Evolutionary conservation across 805 yeast genomes (phyloP).

Genomic region (Myxozyma kluyveri): DNA sequence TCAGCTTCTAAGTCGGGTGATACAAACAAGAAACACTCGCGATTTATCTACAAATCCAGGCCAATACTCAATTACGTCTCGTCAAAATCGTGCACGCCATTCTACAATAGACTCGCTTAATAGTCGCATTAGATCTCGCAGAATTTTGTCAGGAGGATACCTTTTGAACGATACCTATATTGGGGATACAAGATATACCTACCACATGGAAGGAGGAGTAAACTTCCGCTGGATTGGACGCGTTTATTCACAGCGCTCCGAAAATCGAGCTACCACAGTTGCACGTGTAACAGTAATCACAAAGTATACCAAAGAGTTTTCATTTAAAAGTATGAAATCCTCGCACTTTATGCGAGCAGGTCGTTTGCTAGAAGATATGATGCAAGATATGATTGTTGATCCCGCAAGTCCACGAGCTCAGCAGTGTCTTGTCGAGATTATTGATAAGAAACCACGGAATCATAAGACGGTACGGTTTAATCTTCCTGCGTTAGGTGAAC

Average conservation of each 20-base stretch:
- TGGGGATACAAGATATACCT: background rate
- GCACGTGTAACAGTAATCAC: constrained; percentile 77
- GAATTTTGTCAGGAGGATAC: background rate
- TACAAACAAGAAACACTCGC: too few species aligned
- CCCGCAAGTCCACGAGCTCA: too few species aligned
- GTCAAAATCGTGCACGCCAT: too few species aligned
- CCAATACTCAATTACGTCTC: too few species aligned
- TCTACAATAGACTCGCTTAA: too few species aligned
- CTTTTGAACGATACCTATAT: background rate
- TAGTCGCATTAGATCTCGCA: background rate
- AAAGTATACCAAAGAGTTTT: constrained; percentile 7
- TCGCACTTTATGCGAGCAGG: constrained; percentile 10
- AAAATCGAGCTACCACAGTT: constrained; percentile 60
- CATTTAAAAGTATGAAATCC: background rate
- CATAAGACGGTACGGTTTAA: constrained; percentile 4
- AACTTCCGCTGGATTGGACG: background rate
- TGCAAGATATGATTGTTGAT: constrained; percentile 9
- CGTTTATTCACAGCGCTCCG: background rate
- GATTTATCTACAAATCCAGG: too few species aligned
- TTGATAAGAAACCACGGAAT: background rate
- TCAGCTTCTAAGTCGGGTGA: too few species aligned
- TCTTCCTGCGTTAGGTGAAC: background rate
- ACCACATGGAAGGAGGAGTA: background rate
- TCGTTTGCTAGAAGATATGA: constrained; percentile 7
- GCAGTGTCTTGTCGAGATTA: background rate